Evolutionary conservation across 495 filamentous ascomycete genomes (phyloP).

Genomic region (Penicillium steckii): DNA sequence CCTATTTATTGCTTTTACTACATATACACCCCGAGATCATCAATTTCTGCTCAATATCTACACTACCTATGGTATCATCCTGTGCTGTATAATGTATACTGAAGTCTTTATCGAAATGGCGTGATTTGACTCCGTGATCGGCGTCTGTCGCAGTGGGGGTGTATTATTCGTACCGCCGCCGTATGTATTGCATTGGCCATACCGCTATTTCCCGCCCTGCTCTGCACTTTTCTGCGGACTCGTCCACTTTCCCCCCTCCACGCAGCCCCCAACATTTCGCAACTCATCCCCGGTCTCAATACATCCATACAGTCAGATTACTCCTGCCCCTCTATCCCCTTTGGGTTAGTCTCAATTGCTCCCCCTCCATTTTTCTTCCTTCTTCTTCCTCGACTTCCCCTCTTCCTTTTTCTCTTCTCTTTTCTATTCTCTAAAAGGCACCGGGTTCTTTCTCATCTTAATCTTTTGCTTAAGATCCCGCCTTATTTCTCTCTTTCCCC

Average conservation of each 20-base stretch:
- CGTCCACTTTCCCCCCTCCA: not conserved
- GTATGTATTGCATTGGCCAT: not conserved
- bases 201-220: not conserved
- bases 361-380: conserved; percentile 34
- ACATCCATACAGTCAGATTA: conserved; percentile 1
- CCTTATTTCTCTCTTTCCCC: conserved; percentile 18
- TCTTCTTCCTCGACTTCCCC: conserved; percentile 20
- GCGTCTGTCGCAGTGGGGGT: conserved; percentile 3
- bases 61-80: not conserved
- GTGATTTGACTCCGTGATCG: conserved; percentile 14
- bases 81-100: not conserved
- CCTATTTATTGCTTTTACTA: no score
- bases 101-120: conserved; percentile 20
- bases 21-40: no score
- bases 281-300: not conserved
- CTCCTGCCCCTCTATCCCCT: conserved; percentile 26
- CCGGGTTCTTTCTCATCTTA: conserved; percentile 24
- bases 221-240: not conserved
- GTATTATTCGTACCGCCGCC: not conserved
- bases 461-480: conserved; percentile 17
- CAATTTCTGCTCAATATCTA: not conserved
- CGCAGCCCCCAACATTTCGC: no score
- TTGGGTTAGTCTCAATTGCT: conserved; percentile 18
- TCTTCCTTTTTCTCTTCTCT: conserved; percentile 17
- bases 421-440: conserved; percentile 23